These are phyloP conservation scores for Microascus cirrosus DNA, from an alignment of 2,329 filamentous ascomycete species.

Conservation along the genomic window DNA sequence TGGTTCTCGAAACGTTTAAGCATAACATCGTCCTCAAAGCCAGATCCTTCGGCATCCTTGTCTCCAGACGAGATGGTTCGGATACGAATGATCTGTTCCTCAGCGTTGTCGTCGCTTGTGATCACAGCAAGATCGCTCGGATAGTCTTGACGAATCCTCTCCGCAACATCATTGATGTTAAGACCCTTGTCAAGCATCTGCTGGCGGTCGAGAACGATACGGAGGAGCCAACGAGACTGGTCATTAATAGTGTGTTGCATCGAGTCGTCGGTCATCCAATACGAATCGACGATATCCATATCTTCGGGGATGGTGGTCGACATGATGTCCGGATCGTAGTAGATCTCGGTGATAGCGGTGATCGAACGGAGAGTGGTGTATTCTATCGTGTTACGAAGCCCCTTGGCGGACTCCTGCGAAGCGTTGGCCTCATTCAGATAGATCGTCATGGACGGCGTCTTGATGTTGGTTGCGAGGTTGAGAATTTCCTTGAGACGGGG, in stretches of 20 bases:
- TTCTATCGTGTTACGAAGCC: constrained; percentile 79
- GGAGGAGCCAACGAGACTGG: constrained; percentile 91
- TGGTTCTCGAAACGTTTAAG: constrained; percentile 87
- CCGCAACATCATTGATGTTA: constrained; percentile 81
- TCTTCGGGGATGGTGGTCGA: constrained; percentile 80
- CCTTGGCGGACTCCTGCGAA: constrained; percentile 72
- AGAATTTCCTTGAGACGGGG: constrained; percentile 99
- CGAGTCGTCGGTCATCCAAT: constrained; percentile 88
- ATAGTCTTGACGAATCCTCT: constrained; percentile 82
- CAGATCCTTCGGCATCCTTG: constrained; percentile 57
- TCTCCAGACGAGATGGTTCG: constrained; percentile 66
- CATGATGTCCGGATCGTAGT: constrained; percentile 88
- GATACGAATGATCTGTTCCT: constrained; percentile 88
- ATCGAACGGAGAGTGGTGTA: constrained; percentile 90
- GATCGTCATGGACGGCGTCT: constrained; percentile 94
- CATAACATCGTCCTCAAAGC: constrained; percentile 79
- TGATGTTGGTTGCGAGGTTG: constrained; percentile 95
- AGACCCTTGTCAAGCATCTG: constrained; percentile 93
- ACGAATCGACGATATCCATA: constrained; percentile 89
- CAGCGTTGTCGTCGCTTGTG: constrained; percentile 96
- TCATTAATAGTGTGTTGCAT: constrained; percentile 47
- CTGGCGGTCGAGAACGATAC: constrained; percentile 84
- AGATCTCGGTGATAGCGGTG: constrained; percentile 86
- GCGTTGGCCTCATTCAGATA: constrained; percentile 58
- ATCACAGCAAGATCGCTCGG: constrained; percentile 78